Conservation (phyloP, 2,329 filamentous ascomycete genomes). For the Colletotrichum cuscutae region DNA sequence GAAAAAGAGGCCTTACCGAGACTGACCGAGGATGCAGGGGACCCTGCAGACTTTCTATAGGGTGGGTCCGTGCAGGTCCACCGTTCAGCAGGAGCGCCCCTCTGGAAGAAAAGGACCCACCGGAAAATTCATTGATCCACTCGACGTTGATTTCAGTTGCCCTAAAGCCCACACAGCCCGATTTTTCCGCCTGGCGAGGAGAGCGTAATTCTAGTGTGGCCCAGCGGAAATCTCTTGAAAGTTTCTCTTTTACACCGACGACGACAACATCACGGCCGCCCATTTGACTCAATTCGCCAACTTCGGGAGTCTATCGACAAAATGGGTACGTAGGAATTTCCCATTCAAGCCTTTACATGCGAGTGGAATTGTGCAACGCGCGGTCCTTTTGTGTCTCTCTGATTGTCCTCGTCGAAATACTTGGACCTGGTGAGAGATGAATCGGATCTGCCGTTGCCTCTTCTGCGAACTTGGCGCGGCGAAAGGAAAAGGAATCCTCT, state of each 20-base stretch:
- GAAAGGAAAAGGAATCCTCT: conserved; percentile 36
- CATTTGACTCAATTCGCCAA: conserved; percentile 50
- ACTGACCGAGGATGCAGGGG: neutral
- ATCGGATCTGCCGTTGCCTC: conserved; percentile 21
- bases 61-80: neutral
- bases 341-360: conserved; percentile 51
- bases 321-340: conserved; percentile 68
- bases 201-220: conserved; percentile 17
- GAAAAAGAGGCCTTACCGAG: neutral
- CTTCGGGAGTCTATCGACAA: conserved; percentile 59
- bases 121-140: neutral
- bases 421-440: neutral
- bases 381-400: neutral
- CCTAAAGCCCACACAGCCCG: conserved; percentile 18
- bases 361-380: conserved; percentile 41
- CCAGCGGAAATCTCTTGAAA: neutral
- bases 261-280: conserved; percentile 47
- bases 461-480: conserved; percentile 34
- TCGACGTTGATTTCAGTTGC: neutral
- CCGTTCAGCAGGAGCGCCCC: neutral
- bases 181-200: conserved; percentile 10
- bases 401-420: neutral
- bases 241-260: conserved; percentile 39
- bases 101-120: neutral
- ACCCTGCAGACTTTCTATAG: neutral